These are phyloP conservation scores for Mycena olivaceomarginata DNA, from an alignment of 768 basidiomycete species.

Conservation along the genomic window DNA sequence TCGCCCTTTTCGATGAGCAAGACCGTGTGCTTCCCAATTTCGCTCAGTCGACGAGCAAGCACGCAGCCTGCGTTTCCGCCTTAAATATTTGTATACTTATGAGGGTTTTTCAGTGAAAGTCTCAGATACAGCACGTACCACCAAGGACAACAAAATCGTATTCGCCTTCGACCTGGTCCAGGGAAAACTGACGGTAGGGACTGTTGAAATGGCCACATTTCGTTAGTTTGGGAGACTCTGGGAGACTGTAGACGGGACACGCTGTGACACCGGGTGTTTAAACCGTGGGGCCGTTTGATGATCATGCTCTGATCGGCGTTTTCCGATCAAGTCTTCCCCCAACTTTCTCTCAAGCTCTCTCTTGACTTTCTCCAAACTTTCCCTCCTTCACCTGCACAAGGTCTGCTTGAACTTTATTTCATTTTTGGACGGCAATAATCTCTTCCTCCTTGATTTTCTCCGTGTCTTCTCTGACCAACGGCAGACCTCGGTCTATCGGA, in stretches of 20 bases:
- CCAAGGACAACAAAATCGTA: conserved; percentile 33
- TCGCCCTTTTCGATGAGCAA: conserved; percentile 56
- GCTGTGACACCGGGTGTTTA: background rate
- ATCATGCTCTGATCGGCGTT: too few relatives aligned
- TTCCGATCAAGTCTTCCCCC: too few relatives aligned
- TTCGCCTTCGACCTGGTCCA: conserved; percentile 6
- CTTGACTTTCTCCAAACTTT: too few relatives aligned
- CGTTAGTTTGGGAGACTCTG: conserved; percentile 12
- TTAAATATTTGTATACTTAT: background rate
- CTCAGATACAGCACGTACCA: background rate
- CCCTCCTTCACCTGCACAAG: too few relatives aligned
- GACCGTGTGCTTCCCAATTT: conserved; percentile 48
- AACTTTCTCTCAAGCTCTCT: too few relatives aligned
- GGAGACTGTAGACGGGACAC: background rate
- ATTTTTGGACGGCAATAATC: too few relatives aligned
- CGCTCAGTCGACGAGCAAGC: conserved; percentile 55
- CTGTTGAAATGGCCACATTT: conserved; percentile 30
- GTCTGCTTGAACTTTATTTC: too few relatives aligned
- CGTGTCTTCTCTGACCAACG: too few relatives aligned
- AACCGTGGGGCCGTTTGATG: too few relatives aligned
- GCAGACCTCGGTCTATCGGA: too few relatives aligned
- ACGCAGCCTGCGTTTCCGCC: conserved; percentile 56
- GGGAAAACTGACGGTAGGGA: conserved; percentile 9
- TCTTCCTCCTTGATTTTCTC: too few relatives aligned
- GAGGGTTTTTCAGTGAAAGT: background rate